phyloP scores from a whole-genome alignment of 805 yeast genomes.

The Candida ficus region DNA sequence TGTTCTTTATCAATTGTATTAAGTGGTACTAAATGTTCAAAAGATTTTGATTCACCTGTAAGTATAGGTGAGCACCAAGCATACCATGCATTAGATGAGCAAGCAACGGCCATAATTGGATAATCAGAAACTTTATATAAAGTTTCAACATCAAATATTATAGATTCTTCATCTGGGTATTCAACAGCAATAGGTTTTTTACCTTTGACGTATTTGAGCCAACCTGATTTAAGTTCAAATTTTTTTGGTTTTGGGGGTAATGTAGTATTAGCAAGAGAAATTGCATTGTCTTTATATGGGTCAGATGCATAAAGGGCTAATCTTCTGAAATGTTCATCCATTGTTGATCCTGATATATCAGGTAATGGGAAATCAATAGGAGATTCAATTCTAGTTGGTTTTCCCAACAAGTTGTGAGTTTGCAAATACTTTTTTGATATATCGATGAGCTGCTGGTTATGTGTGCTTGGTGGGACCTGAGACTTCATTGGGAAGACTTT shows the following conservation, averaged over 20 bases:
- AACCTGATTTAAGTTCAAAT: slow-evolving; percentile 67
- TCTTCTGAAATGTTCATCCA: slow-evolving; percentile 82
- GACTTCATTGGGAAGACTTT: slow-evolving; percentile 63
- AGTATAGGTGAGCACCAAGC: slow-evolving; percentile 91
- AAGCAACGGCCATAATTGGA: slow-evolving; percentile 79
- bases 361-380: slow-evolving; percentile 68
- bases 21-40: slow-evolving; percentile 72
- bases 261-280: slow-evolving; percentile 34
- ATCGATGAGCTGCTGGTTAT: slow-evolving; percentile 33
- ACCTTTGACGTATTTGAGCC: slow-evolving; percentile 67
- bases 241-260: slow-evolving; percentile 38
- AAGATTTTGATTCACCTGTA: slow-evolving; percentile 40
- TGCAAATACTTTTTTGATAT: slow-evolving; percentile 57
- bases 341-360: slow-evolving; percentile 56
- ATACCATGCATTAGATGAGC: slow-evolving; percentile 78
- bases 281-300: slow-evolving; percentile 53
- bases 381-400: slow-evolving; percentile 53
- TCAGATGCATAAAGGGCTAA: slow-evolving; percentile 56
- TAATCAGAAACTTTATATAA: slow-evolving; percentile 69
- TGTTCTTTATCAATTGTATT: slow-evolving; percentile 43
- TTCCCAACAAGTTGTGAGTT: slow-evolving; percentile 67
- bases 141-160: slow-evolving; percentile 89
- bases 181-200: slow-evolving; percentile 50
- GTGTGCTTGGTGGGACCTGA: too few relatives aligned
- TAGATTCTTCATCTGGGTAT: slow-evolving; percentile 62